Evolutionary conservation across 495 filamentous ascomycete genomes (phyloP), one percentile per base, ranked within the genome.

Genomic region (Xylaria sp.): DNA sequence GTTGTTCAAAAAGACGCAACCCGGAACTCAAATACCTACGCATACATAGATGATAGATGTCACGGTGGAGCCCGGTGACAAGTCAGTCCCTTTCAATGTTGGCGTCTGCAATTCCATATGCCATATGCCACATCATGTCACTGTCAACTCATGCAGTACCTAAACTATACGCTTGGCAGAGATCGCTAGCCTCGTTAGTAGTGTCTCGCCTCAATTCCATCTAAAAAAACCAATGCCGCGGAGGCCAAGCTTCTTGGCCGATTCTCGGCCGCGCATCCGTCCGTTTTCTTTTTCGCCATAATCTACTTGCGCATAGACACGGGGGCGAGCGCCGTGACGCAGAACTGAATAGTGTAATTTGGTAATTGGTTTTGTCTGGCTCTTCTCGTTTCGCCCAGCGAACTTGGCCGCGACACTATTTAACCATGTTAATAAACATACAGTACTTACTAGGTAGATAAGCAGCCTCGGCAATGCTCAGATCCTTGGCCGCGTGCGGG

Each of bases 381-480:
- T 48, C 40, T 46, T 41, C 24, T 62, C 35, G 17, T 62, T 55
- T 55, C 64, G 64, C 64, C 64, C 64, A 67, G 64, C 48, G 62
- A 52, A 52, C 24, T 26, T 33, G 62, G n/a, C 31, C 44, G 62
- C 62, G 43, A 65, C 43, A 37, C 62, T 5, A 26, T 52, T 9
- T 37, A 9, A 35, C 57, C 19, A 14, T 14, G n/a, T 46, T 46
- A 8, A 8, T 8, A 3, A 37, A 37, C 44, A 46, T 11, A 15
- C 44, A n/a, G n/a, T n/a, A n/a, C n/a, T n/a, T n/a, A n/a, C 26
- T 9, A 29, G 17, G 6, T 17, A 59, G 46, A 31, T 67, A 67
- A 55, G 64, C 44, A 53, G 64, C 64, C 64, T 67, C 64, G 64
- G 64, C 33, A 67, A 67, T 67, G 33, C n/a, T 41, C 1, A 43